These are phyloP conservation scores for Podochytrium sp. DNA, from an alignment of 192 early-diverging fungal species.

Conservation along the genomic window DNA sequence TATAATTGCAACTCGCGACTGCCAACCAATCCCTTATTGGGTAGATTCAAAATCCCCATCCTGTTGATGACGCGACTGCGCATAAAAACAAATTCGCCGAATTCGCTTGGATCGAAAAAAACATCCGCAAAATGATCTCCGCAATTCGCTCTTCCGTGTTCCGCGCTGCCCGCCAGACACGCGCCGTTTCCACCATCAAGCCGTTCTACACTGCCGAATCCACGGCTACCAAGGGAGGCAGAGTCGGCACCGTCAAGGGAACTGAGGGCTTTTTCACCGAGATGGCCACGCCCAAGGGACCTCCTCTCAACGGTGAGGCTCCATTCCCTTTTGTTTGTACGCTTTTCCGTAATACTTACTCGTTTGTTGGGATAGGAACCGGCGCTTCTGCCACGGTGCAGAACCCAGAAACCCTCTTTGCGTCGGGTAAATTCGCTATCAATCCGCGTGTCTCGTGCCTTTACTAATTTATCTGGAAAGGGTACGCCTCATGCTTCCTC, in stretches of 20 bases:
- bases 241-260: slow-evolving; percentile 12
- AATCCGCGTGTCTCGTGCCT: neutral
- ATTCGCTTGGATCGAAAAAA: neutral
- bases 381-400: slow-evolving; percentile 12
- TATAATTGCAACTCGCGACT: no score
- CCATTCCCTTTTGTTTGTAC: neutral
- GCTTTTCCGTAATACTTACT: neutral
- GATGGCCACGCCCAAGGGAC: slow-evolving; percentile 7
- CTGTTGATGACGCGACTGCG: no score
- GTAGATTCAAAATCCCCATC: no score
- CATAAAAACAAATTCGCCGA: no score
- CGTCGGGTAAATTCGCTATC: slow-evolving; percentile 7
- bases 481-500: slow-evolving; percentile 51
- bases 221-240: slow-evolving; percentile 4
- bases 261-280: slow-evolving; percentile 11
- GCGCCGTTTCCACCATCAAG: slow-evolving; percentile 25
- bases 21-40: no score
- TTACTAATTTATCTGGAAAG: slow-evolving; percentile 13
- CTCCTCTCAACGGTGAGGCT: neutral
- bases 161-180: neutral
- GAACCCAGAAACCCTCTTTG: slow-evolving; percentile 39
- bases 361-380: neutral
- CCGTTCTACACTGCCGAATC: slow-evolving; percentile 20
- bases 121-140: neutral
- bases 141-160: neutral